Percentiles rank a stretch among this genome's conserved stretches.
These are phyloP conservation scores for Rhododendron molle DNA, from an alignment of 148 eudicot genomes.

Conservation along the genomic window DNA sequence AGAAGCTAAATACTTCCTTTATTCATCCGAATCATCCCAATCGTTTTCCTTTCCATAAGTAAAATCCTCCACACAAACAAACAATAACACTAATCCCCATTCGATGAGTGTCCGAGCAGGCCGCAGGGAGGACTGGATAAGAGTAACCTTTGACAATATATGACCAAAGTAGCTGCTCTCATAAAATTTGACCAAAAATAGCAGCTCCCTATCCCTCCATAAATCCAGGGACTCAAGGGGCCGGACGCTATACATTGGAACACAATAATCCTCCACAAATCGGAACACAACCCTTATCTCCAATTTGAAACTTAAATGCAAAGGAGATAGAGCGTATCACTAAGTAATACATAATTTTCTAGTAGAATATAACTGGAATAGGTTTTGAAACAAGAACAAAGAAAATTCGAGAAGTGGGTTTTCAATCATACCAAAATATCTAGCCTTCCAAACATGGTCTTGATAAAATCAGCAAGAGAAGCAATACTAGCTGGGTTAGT, in stretches of 20 bases:
- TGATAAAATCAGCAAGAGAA: conserved; percentile 22
- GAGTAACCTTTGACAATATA: background rate
- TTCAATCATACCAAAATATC: conserved; percentile 10
- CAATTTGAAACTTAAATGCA: background rate
- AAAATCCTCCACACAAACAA: background rate
- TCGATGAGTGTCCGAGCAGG: background rate
- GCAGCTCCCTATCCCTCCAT: background rate
- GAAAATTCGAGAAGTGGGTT: background rate
- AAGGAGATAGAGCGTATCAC: background rate
- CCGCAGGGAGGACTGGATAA: background rate
- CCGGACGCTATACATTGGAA: background rate
- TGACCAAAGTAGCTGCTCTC: background rate
- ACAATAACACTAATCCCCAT: background rate
- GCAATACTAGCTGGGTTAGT: conserved; percentile 18
- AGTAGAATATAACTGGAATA: background rate
- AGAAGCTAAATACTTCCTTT: background rate
- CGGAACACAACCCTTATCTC: background rate
- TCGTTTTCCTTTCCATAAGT: background rate
- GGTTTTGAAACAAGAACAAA: background rate
- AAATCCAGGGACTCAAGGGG: background rate
- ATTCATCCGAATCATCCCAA: background rate
- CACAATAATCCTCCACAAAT: background rate
- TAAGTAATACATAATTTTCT: background rate
- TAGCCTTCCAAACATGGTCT: conserved; percentile 11
- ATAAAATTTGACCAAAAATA: background rate